Percentiles rank a stretch among this genome's conserved stretches.
Evolutionary conservation across 2,329 filamentous ascomycete genomes (phyloP).

Genomic region (Fusarium tanahbumbuense): DNA sequence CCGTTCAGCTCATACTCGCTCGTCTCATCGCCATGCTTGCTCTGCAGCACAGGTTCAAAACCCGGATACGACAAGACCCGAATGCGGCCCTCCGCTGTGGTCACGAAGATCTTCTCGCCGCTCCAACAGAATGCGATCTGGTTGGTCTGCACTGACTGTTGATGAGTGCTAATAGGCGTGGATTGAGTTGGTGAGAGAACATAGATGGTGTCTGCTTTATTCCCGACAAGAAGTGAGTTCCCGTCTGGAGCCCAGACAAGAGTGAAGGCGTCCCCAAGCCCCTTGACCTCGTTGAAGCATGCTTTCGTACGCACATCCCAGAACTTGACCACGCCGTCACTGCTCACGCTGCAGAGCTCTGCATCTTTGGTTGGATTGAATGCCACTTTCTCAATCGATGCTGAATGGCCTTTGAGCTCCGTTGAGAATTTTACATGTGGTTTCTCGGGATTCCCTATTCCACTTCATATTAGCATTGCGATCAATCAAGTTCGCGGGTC

Average conservation of each 20-base stretch:
- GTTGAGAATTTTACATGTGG: slow-evolving; percentile 79
- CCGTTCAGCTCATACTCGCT: slow-evolving; percentile 73
- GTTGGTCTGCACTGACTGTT: slow-evolving; percentile 74
- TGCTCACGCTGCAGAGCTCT: slow-evolving; percentile 79
- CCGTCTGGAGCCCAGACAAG: slow-evolving; percentile 81
- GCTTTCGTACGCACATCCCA: slow-evolving; percentile 83
- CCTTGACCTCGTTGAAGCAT: slow-evolving; percentile 75
- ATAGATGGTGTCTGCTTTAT: slow-evolving; percentile 74
- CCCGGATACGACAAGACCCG: slow-evolving; percentile 76
- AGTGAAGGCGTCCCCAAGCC: slow-evolving; percentile 74
- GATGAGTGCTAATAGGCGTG: slow-evolving; percentile 67
- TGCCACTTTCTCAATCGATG: slow-evolving; percentile 77
- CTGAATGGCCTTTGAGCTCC: slow-evolving; percentile 75
- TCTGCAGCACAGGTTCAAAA: slow-evolving; percentile 66
- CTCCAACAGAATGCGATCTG: slow-evolving; percentile 80
- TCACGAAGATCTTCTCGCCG: slow-evolving; percentile 76
- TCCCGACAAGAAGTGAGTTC: slow-evolving; percentile 75
- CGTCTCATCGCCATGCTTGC: slow-evolving; percentile 58
- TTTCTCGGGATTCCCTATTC: slow-evolving; percentile 79
- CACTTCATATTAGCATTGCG: neutral
- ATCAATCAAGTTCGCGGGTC: neutral
- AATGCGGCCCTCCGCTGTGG: slow-evolving; percentile 76
- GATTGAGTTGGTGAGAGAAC: slow-evolving; percentile 70
- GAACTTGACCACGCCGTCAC: slow-evolving; percentile 79
- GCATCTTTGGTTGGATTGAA: slow-evolving; percentile 83